Conservation (phyloP, 768 basidiomycete species). For the Leucosporidium scottii region DNA sequence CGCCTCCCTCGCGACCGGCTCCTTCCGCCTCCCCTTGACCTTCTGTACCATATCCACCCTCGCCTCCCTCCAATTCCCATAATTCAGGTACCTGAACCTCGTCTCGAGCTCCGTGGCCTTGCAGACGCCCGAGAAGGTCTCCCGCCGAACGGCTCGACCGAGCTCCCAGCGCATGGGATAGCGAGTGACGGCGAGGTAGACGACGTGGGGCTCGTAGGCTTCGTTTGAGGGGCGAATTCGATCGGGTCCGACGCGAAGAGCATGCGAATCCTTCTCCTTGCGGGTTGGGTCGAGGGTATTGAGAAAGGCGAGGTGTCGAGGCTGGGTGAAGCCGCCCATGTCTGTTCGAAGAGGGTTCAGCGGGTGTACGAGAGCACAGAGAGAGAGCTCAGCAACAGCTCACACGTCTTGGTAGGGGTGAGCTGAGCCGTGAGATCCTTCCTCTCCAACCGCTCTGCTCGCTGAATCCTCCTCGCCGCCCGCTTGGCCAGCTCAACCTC, state of each 20-base stretch:
- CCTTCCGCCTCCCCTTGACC: slow-evolving; percentile 26
- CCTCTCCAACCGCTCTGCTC: slow-evolving; percentile 27
- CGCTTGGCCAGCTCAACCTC: slow-evolving; percentile 2
- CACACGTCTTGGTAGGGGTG: slow-evolving; percentile 26
- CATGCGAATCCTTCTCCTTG: slow-evolving; percentile 28
- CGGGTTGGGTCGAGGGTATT: slow-evolving; percentile 16
- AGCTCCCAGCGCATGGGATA: slow-evolving; percentile 40
- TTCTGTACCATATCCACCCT: no score
- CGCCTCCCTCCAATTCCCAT: slow-evolving; percentile 17
- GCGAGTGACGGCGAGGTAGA: slow-evolving; percentile 45
- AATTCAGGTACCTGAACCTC: slow-evolving; percentile 38
- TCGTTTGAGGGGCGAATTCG: slow-evolving; percentile 40
- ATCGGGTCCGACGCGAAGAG: slow-evolving; percentile 39
- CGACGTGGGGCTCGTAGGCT: slow-evolving; percentile 46
- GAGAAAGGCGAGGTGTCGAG: slow-evolving; percentile 20
- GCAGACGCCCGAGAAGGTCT: slow-evolving; percentile 20
- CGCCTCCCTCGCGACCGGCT: slow-evolving; percentile 45
- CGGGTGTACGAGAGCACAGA: neutral
- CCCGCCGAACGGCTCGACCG: slow-evolving; percentile 38
- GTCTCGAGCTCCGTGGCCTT: slow-evolving; percentile 10
- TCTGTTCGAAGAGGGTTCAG: neutral
- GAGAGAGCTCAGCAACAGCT: neutral
- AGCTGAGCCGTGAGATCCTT: slow-evolving; percentile 26
- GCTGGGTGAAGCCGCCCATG: slow-evolving; percentile 33
- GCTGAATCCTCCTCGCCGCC: neutral